Evolutionary conservation across 208 protist species (phyloP).

Genomic region (Angomonas ambiguus): DNA sequence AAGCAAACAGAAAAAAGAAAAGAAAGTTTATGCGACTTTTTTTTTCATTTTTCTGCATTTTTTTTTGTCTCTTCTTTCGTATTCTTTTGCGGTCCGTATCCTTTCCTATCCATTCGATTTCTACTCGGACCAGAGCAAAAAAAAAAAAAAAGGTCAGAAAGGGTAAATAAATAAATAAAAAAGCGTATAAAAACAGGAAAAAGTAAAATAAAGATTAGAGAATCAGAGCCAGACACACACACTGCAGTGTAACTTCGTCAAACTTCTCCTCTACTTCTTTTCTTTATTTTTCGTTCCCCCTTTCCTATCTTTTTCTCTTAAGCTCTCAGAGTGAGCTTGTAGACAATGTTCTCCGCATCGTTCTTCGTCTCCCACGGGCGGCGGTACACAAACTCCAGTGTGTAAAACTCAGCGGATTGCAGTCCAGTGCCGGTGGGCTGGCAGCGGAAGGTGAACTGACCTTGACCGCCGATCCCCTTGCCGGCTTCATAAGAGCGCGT

Average conservation of each 20-base stretch:
- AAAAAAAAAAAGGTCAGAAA: neutral
- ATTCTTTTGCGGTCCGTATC: no score
- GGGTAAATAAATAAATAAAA: neutral
- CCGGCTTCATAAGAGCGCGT: neutral
- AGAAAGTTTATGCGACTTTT: neutral
- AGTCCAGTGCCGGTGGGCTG: neutral
- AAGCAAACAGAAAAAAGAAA: neutral
- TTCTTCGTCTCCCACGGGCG: neutral
- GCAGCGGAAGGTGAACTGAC: neutral
- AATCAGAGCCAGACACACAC: neutral
- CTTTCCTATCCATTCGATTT: no score
- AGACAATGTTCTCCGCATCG: neutral
- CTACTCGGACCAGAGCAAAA: no score
- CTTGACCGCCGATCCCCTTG: neutral
- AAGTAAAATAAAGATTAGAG: constrained; percentile 11
- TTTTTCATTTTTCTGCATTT: constrained; percentile 5
- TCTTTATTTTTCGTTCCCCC: no score
- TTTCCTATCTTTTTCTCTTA: no score
- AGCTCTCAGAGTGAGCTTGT: neutral
- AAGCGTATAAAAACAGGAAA: neutral
- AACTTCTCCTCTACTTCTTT: no score
- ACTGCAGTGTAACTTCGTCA: no score
- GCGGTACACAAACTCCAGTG: neutral
- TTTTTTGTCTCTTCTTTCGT: neutral
- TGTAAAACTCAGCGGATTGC: neutral